These are phyloP conservation scores for Mortierella sp. DNA, from an alignment of 371 early-diverging fungal species.

Conservation along the genomic window DNA sequence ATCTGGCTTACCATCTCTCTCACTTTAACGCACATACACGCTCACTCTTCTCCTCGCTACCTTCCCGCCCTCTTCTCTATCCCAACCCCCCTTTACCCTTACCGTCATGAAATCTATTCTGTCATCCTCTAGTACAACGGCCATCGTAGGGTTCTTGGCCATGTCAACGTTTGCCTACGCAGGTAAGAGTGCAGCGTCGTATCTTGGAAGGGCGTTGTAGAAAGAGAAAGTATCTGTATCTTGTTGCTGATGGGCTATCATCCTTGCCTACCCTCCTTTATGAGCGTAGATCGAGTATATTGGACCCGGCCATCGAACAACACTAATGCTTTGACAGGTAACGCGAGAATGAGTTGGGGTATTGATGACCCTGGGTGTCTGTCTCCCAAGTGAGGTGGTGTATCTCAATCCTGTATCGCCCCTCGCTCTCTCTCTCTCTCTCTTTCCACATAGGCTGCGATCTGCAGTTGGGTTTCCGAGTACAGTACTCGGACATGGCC, in stretches of 20 bases:
- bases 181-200: neutral
- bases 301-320: slow-evolving; percentile 20
- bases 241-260: too few species aligned
- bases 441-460: slow-evolving; percentile 22
- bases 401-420: neutral
- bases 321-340: slow-evolving; percentile 21
- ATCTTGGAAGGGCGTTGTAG: neutral
- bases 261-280: neutral
- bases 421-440: neutral
- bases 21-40: too few species aligned
- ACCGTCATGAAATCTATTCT: slow-evolving; percentile 8
- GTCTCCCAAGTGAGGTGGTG: too few species aligned
- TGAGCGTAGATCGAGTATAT: slow-evolving; percentile 35
- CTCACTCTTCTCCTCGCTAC: neutral
- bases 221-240: neutral
- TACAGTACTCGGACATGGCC: slow-evolving; percentile 46
- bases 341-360: too few species aligned
- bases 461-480: slow-evolving; percentile 33
- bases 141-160: neutral
- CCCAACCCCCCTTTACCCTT: neutral
- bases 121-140: neutral
- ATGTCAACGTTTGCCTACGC: neutral
- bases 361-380: too few species aligned
- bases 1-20: too few species aligned
- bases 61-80: neutral